Evolutionary conservation across 768 basidiomycete genomes (phyloP).

Genomic region (Rhizopogon salebrosus): DNA sequence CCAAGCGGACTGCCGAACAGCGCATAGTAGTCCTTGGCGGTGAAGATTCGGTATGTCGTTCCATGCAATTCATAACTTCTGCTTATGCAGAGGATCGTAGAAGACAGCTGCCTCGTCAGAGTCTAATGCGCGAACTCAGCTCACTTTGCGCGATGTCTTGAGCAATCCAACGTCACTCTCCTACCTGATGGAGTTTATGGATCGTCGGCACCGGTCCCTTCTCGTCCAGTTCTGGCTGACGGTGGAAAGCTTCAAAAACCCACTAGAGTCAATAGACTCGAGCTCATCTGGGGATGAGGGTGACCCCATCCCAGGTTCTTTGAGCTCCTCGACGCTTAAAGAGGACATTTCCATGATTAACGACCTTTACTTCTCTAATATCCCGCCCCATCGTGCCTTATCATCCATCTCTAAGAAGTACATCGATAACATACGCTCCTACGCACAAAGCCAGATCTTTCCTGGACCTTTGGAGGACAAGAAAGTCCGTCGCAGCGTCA

Average conservation of each 20-base stretch:
- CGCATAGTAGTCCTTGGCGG: conserved; percentile 79
- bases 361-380: conserved; percentile 75
- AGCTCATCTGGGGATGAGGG: conserved; percentile 54
- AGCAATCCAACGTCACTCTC: conserved; percentile 86
- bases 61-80: neutral
- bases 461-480: conserved; percentile 37
- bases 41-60: conserved; percentile 47
- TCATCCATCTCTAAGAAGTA: conserved; percentile 66
- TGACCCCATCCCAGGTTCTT: conserved; percentile 51
- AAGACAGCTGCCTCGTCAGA: conserved; percentile 42
- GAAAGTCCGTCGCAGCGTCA: conserved; percentile 70
- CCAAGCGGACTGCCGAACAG: conserved; percentile 82
- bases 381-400: conserved; percentile 52
- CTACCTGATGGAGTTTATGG: conserved; percentile 99
- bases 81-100: neutral
- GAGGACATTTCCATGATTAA: conserved; percentile 91
- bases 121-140: conserved; percentile 37
- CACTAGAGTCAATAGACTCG: conserved; percentile 75
- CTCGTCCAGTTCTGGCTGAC: conserved; percentile 97
- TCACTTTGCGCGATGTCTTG: conserved; percentile 75
- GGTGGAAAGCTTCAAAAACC: conserved; percentile 97
- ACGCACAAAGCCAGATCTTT: conserved; percentile 46
- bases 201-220: conserved; percentile 75
- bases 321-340: conserved; percentile 55
- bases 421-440: conserved; percentile 62